phyloP scores from a whole-genome alignment of 148 eudicot species.

The Silene uniflora region DNA sequence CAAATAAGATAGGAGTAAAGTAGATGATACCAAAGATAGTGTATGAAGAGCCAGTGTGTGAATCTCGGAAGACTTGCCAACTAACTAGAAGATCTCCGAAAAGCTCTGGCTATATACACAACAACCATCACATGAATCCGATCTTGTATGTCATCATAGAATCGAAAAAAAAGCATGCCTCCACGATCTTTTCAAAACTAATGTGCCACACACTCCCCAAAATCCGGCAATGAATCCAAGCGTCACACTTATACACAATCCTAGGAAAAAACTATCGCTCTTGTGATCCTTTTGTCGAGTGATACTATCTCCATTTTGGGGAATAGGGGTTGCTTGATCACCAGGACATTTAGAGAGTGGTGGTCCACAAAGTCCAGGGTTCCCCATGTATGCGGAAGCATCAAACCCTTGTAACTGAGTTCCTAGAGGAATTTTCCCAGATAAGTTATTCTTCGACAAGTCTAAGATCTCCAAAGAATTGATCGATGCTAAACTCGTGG shows the following conservation, averaged over 20 bases:
- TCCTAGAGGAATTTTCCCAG: conserved; percentile 14
- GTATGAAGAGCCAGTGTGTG: not conserved
- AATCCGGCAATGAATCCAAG: conserved; percentile 24
- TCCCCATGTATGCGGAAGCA: conserved; percentile 11
- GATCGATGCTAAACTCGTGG: conserved; percentile 1
- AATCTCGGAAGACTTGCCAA: not conserved
- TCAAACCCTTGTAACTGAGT: conserved; percentile 21
- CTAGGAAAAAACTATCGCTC: conserved; percentile 3
- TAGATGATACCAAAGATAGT: not conserved
- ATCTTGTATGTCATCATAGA: conserved; percentile 9
- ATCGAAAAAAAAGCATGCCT: conserved; percentile 20
- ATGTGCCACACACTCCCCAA: conserved; percentile 24
- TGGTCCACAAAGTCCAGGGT: conserved; percentile 15
- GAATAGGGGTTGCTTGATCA: not conserved
- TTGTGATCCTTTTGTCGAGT: not conserved
- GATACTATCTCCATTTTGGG: not conserved
- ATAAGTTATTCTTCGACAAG: conserved; percentile 18
- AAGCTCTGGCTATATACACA: not conserved
- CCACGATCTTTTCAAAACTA: conserved; percentile 25
- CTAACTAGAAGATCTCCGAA: not conserved
- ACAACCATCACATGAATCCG: conserved; percentile 4
- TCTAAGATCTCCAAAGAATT: not conserved
- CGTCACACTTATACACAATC: conserved; percentile 21
- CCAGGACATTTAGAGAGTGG: not conserved
- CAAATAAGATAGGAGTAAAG: not conserved